These are phyloP conservation scores for Immersiella caudata DNA, from an alignment of 495 filamentous ascomycete species.

Conservation along the genomic window DNA sequence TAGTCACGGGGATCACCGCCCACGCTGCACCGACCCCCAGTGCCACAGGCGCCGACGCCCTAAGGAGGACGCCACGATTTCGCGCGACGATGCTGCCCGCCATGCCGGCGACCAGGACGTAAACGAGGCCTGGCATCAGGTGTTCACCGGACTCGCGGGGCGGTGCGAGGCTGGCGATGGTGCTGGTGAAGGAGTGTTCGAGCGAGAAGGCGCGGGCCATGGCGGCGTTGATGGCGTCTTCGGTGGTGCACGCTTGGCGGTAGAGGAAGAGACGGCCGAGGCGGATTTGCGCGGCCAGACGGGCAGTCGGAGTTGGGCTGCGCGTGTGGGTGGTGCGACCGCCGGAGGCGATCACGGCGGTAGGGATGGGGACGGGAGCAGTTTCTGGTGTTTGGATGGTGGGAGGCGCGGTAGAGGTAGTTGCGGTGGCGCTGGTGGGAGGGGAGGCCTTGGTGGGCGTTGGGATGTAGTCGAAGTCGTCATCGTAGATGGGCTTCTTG, in stretches of 20 bases:
- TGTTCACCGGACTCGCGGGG: conserved; percentile 78
- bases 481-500: conserved; percentile 90
- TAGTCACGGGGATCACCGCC: conserved; percentile 74
- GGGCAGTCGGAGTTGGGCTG: conserved; percentile 83
- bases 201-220: conserved; percentile 74
- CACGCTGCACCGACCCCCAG: conserved; percentile 75
- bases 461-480: conserved; percentile 60
- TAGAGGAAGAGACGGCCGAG: conserved; percentile 80
- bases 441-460: conserved; percentile 35
- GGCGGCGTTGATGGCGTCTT: conserved; percentile 75
- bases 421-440: not conserved
- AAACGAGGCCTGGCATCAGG: conserved; percentile 81
- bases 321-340: conserved; percentile 38
- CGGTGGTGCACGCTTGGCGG: conserved; percentile 66
- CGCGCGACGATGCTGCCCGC: conserved; percentile 84
- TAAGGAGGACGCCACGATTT: conserved; percentile 79
- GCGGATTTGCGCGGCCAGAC: conserved; percentile 81
- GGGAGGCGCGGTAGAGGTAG: conserved; percentile 36
- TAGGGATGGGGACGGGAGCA: conserved; percentile 36
- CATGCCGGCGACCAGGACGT: conserved; percentile 91
- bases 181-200: conserved; percentile 82
- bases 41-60: conserved; percentile 68
- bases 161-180: conserved; percentile 83
- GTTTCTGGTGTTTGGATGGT: conserved; percentile 23
- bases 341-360: conserved; percentile 37